Evolutionary conservation across 306 rosid genomes (phyloP).

Genomic region (Cicer judaicum): DNA sequence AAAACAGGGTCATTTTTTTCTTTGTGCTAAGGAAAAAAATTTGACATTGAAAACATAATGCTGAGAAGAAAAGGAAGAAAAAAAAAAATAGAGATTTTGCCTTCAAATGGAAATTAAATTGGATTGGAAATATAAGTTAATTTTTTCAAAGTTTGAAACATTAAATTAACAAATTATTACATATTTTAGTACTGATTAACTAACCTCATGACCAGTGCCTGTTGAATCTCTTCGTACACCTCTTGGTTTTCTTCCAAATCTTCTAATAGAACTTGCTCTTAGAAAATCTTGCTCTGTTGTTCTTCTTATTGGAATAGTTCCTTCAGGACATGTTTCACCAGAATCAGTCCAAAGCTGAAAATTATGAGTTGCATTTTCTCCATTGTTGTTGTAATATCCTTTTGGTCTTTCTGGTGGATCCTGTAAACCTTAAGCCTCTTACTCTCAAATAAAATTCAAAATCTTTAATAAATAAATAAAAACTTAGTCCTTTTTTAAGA

Average conservation of each 20-base stretch:
- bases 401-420: constrained; percentile 90
- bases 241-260: constrained; percentile 86
- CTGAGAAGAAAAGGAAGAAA: not conserved
- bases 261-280: constrained; percentile 72
- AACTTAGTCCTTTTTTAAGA: constrained; percentile 30
- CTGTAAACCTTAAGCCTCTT: constrained; percentile 59
- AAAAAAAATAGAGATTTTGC: not conserved
- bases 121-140: not conserved
- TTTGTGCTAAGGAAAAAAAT: constrained; percentile 26
- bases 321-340: constrained; percentile 87
- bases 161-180: not conserved
- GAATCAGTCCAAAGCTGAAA: constrained; percentile 79
- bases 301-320: constrained; percentile 90
- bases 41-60: constrained; percentile 33
- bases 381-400: constrained; percentile 47
- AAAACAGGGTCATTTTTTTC: constrained; percentile 34
- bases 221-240: constrained; percentile 79
- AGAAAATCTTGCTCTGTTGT: constrained; percentile 74
- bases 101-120: not conserved
- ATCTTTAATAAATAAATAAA: constrained; percentile 17
- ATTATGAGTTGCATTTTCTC: constrained; percentile 50
- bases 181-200: not conserved
- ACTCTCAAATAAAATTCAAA: constrained; percentile 45
- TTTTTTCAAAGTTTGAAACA: not conserved
- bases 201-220: constrained; percentile 92